Evolutionary conservation across 2,329 filamentous ascomycete species (phyloP), one percentile per base, ranked within the genome.

Genomic region (Endoconidiophora laricicola): DNA sequence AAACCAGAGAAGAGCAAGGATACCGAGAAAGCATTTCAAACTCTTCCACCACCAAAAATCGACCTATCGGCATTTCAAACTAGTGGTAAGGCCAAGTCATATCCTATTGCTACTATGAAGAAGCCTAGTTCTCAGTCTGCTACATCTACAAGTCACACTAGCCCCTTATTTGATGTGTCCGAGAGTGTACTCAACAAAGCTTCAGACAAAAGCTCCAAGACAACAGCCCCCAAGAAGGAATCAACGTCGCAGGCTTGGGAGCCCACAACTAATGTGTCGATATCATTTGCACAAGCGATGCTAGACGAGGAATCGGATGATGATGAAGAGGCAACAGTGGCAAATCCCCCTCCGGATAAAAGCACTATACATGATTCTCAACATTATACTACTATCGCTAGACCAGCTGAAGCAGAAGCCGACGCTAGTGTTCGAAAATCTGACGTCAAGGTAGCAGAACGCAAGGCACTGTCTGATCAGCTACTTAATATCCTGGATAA

Each of bases 401-500:
- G 12, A 12, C 12, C 29, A 33, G 4, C 29, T 33, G 9, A 12
- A 10, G 29, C 4, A 7, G 29, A 12, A 33, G 29, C 29, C 29
- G 12, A 33, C 9, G 12, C 29, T 12, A 12, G 2, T 33, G 29
- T 4, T 33, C 29, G 7, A 12, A 12, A 33, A 12, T 33, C 29
- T 33, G 2, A 33, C 5, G 29, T 33, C 9, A 33, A 33, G 29
- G 29, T 33, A 33, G 29, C 29, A 33, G 49, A 50, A 43, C 49
- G 52, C 9, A 52, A 44, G n/a, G 49, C 50, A 3, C 46, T 52
- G 16, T 54, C 50, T 22, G 48, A 47, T 20, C 33, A 50, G 22
- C 37, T 47, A 39, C 58, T 3, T 54, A 40, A 52, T 46, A 6
- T 54, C 56, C 40, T 51, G 48, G 36, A 44, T 54, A 36, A 36